These are phyloP conservation scores for Magnusiomyces ingens DNA, from an alignment of 1,139 yeast genomes.

Conservation along the genomic window DNA sequence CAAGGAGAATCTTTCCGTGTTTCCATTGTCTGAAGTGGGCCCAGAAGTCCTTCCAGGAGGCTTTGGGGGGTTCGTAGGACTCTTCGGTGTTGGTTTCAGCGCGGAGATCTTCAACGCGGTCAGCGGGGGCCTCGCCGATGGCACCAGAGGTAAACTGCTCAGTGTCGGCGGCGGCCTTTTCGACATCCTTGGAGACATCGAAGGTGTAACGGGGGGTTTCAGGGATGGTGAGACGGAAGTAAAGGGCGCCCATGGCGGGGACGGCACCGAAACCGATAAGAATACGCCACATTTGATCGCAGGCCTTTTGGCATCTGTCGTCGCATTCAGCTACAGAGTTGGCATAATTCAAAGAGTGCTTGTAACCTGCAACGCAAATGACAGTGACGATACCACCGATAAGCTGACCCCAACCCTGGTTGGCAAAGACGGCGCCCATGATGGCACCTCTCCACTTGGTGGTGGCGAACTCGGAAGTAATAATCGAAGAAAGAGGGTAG, in stretches of 20 bases:
- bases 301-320: constrained; percentile 59
- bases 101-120: constrained; percentile 32
- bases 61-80: constrained; percentile 42
- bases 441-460: constrained; percentile 38
- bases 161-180: constrained; percentile 57
- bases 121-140: constrained; percentile 38
- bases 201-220: constrained; percentile 87
- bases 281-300: constrained; percentile 93
- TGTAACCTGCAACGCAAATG: constrained; percentile 34
- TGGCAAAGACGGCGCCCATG: constrained; percentile 36
- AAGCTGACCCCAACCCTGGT: constrained; percentile 42
- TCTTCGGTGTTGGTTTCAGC: constrained; percentile 5
- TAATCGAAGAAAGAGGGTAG: constrained; percentile 84
- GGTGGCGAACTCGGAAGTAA: constrained; percentile 36
- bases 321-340: constrained; percentile 59
- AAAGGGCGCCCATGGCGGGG: constrained; percentile 75
- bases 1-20: constrained; percentile 75
- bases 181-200: constrained; percentile 59
- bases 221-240: constrained; percentile 87
- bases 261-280: constrained; percentile 82
- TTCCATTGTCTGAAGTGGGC: constrained; percentile 77
- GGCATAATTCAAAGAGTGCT: constrained; percentile 52
- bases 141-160: constrained; percentile 44
- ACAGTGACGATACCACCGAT: constrained; percentile 36
- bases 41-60: constrained; percentile 39